Evolutionary conservation across 306 rosid genomes (phyloP).

Genomic region (Alnus rubra): DNA sequence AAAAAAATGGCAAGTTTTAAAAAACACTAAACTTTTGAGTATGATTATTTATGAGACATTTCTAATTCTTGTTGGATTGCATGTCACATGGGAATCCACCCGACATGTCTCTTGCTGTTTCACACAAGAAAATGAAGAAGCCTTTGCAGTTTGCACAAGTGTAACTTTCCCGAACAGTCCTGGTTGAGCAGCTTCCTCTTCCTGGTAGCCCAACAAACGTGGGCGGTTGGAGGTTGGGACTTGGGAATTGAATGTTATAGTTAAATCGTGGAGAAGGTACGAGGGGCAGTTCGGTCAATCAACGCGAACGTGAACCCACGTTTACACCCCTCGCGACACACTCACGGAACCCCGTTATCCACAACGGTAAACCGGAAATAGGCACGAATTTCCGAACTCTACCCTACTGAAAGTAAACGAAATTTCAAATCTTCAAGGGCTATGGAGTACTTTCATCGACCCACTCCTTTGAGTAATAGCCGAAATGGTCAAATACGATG

Average conservation of each 20-base stretch:
- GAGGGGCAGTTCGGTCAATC: neutral
- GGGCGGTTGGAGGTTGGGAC: neutral
- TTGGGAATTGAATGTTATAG: neutral
- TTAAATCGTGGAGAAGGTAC: neutral
- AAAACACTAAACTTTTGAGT: too few species aligned
- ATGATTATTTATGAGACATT: too few species aligned
- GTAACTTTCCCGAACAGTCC: neutral
- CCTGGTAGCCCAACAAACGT: neutral
- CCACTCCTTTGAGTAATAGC: neutral
- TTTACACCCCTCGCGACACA: neutral
- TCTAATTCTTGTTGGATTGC: too few species aligned
- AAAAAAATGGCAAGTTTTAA: too few species aligned
- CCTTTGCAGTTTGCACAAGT: neutral
- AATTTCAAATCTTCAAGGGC: neutral
- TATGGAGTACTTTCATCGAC: constrained; percentile 25
- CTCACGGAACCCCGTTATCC: neutral
- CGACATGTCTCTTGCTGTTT: too few species aligned
- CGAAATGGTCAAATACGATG: constrained; percentile 15
- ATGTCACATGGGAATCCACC: neutral
- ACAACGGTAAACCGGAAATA: neutral
- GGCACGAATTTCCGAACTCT: neutral
- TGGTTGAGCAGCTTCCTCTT: too few species aligned
- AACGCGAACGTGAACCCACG: neutral
- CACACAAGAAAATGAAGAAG: too few species aligned
- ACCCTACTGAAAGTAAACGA: constrained; percentile 1